A percentile compares a stretch with the other conserved stretches of the same genome.
These are phyloP conservation scores for Aspergillus conjunctus DNA, from an alignment of 495 filamentous ascomycete species.

Conservation along the genomic window DNA sequence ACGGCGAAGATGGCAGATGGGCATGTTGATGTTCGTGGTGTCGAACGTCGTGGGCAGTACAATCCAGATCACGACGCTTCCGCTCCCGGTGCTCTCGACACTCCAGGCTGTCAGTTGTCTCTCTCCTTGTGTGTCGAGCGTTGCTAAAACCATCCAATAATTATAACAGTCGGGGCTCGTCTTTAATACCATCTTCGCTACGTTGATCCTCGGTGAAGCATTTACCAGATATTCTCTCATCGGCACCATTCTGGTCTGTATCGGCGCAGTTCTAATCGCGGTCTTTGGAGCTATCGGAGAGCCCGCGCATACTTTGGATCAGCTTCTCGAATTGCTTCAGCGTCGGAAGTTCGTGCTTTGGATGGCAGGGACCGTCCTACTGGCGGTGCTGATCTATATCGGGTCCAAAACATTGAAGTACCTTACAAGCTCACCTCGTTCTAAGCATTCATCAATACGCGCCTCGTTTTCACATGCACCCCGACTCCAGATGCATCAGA, in stretches of 20 bases:
- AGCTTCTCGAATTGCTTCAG: conserved; percentile 76
- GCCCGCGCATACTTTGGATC: conserved; percentile 83
- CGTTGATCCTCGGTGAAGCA: conserved; percentile 87
- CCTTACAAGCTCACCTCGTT: conserved; percentile 42
- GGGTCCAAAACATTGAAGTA: conserved; percentile 60
- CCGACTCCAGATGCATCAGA: conserved; percentile 33
- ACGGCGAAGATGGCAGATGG: conserved; percentile 94
- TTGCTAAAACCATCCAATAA: conserved; percentile 12
- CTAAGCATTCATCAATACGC: conserved; percentile 31
- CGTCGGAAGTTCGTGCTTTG: conserved; percentile 81
- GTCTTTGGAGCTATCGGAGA: conserved; percentile 95
- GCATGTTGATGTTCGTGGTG: conserved; percentile 95
- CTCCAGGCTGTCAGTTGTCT: conserved; percentile 72
- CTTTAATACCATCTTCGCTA: conserved; percentile 97
- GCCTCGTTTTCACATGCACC: conserved; percentile 46
- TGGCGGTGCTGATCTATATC: conserved; percentile 69
- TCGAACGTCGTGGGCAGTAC: conserved; percentile 93
- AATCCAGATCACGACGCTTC: conserved; percentile 96
- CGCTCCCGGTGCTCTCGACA: conserved; percentile 91
- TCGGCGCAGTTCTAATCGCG: conserved; percentile 85
- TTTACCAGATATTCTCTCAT: conserved; percentile 90
- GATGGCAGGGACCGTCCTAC: conserved; percentile 76
- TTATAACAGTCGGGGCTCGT: conserved; percentile 74
- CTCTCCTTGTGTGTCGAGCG: conserved; percentile 1
- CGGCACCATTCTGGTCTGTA: conserved; percentile 85